A percentile compares a stretch with the other conserved stretches of the same genome.
Conservation (phyloP, 2,329 filamentous ascomycete genomes). For the Colletotrichum abscissum region DNA sequence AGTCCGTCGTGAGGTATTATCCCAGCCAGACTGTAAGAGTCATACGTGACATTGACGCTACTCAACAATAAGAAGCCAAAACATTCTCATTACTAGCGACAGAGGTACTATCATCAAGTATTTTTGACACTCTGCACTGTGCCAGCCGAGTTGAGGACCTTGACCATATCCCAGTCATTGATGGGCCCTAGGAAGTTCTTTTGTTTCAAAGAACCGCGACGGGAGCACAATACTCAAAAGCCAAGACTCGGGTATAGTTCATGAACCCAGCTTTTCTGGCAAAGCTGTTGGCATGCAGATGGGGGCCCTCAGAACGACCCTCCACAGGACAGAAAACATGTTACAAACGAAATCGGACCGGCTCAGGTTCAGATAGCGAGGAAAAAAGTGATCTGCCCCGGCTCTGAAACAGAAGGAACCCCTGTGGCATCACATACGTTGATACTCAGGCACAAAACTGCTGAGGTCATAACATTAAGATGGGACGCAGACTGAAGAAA, state of each 20-base stretch:
- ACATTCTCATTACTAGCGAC: too few relatives aligned
- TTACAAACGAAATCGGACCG: conserved; percentile 39
- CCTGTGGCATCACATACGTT: conserved; percentile 44
- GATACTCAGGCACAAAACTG: conserved; percentile 44
- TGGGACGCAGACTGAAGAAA: conserved; percentile 39
- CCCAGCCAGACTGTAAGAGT: not conserved
- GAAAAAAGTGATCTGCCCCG: conserved; percentile 36
- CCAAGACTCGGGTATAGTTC: not conserved
- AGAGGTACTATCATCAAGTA: not conserved
- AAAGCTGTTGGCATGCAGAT: conserved; percentile 40
- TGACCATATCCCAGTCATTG: conserved; percentile 5
- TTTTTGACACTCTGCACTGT: not conserved
- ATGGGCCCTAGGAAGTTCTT: conserved; percentile 2
- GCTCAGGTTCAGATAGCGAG: conserved; percentile 38
- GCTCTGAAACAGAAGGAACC: conserved; percentile 37
- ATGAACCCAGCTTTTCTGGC: conserved; percentile 27
- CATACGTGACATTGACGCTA: not conserved
- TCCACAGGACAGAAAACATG: conserved; percentile 36
- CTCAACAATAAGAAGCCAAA: not conserved
- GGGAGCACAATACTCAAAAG: not conserved
- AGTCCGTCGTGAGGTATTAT: not conserved
- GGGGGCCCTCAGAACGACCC: conserved; percentile 37
- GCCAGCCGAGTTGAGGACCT: not conserved
- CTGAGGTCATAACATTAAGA: conserved; percentile 45
- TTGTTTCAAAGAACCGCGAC: not conserved